phyloP scores from a whole-genome alignment of 495 filamentous ascomycete genomes.

The Penicillium antarcticum region DNA sequence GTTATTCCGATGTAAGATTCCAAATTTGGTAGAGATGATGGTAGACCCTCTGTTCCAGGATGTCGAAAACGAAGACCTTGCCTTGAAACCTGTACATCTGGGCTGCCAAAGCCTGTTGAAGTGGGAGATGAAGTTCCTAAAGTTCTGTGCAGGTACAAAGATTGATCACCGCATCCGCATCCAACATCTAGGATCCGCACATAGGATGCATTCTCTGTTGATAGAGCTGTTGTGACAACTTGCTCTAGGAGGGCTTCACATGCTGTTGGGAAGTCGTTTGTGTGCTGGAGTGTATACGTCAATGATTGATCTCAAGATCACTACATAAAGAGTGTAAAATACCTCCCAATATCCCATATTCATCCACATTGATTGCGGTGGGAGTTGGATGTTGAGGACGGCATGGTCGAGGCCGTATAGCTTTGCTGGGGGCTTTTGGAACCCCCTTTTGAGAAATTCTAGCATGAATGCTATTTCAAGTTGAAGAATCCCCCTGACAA shows the following conservation, averaged over 20 bases:
- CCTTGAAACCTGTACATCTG: background rate
- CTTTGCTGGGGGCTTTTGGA: background rate
- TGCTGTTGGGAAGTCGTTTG: conserved; percentile 34
- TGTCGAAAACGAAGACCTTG: background rate
- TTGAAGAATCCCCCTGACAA: background rate
- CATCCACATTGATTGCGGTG: conserved; percentile 38
- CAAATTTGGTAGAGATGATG: conserved; percentile 13
- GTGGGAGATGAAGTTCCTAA: background rate
- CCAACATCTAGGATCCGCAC: conserved; percentile 44
- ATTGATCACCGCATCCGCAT: conserved; percentile 51
- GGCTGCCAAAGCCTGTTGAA: background rate
- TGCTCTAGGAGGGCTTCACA: conserved; percentile 39
- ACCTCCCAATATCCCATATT: conserved; percentile 43
- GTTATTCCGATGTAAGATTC: conserved; percentile 45
- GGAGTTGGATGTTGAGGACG: conserved; percentile 27
- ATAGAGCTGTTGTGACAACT: conserved; percentile 35
- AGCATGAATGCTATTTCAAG: background rate
- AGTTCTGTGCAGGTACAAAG: conserved; percentile 21
- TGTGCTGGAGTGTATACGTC: conserved; percentile 12
- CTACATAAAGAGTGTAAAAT: background rate
- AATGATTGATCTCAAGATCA: background rate
- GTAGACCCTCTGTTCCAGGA: background rate
- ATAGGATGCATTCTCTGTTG: conserved; percentile 8
- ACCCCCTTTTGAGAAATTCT: background rate
- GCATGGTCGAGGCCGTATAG: conserved; percentile 36